Evolutionary conservation across 371 early-diverging fungal genomes (phyloP), one percentile per base, ranked within the genome.

Genomic region (Entomophthora muscae): DNA sequence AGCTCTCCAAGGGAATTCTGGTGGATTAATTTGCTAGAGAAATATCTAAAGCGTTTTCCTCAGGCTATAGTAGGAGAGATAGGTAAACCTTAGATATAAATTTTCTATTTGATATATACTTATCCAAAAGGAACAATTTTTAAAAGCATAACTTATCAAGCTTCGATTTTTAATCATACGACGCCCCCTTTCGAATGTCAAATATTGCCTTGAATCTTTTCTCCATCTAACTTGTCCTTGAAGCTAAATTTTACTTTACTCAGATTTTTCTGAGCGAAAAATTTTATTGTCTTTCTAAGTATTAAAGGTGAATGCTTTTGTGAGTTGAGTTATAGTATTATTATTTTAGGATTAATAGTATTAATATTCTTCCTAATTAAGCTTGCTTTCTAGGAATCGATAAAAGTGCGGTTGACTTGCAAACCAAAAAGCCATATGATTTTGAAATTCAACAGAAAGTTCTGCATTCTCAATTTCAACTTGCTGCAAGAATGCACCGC

Each of bases 21-120:
- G 56, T 78, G 77, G 72, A 51, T 30, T 3, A 51, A 27, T 1
- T 60, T 65, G 52, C 69, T 78, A 26, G 63, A 56, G 1, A 53
- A 52, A 33, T 53, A 70, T 32, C 57, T 73, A 2, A 27, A 23
- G 17, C 23, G 30, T 21, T 32, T 21, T 32, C 10, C 23, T 21
- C 5, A 30, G 10, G 60, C 60, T 0, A 17, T 59, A 17, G 30
- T 59, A 5, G 60, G 60, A 7, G 60, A 59, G 32, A 59, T 59
- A n/a, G 60, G 60, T 59, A 59, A 32, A 22, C n/a, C n/a, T n/a
- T 21, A 26, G 5, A 17, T 30, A 5, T 59, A 5, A 27, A 17
- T 17, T 61, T 32, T 28, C 66, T 68, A 31, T 57, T 63, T n/a
- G 66, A 69, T 0, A 64, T 17, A 10, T 42, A 42, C 17, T 42